Percentiles rank a stretch among this genome's conserved stretches.
Conservation (phyloP, 2,329 filamentous ascomycete genomes). For the Hansfordia pulvinata region DNA sequence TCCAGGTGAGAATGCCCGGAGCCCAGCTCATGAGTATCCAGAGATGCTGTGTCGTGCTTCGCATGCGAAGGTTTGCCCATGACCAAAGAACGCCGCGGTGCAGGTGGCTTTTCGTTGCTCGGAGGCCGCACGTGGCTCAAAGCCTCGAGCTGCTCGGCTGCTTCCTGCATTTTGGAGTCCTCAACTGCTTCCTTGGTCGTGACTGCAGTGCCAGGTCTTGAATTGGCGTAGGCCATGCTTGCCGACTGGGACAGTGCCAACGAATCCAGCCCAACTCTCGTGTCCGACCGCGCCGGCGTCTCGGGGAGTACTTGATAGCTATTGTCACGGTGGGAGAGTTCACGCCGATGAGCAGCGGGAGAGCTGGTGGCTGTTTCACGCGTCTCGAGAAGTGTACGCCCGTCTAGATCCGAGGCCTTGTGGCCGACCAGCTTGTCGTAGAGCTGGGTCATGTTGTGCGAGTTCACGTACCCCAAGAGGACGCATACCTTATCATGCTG, state of each 20-base stretch:
- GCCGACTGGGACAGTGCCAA: slow-evolving; percentile 10
- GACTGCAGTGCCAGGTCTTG: slow-evolving; percentile 14
- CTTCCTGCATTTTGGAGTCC: slow-evolving; percentile 56
- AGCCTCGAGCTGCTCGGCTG: slow-evolving; percentile 52
- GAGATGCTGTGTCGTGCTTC: slow-evolving; percentile 7
- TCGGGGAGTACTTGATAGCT: slow-evolving; percentile 13
- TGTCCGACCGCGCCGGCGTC: slow-evolving; percentile 15
- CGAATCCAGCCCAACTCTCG: slow-evolving; percentile 11
- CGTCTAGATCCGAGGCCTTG: slow-evolving; percentile 25
- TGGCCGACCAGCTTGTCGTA: slow-evolving; percentile 44
- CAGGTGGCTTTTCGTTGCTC: slow-evolving; percentile 26
- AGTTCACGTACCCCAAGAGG: slow-evolving; percentile 51
- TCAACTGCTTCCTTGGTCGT: slow-evolving; percentile 35
- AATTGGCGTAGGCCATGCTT: slow-evolving; percentile 9
- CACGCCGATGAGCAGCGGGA: slow-evolving; percentile 15
- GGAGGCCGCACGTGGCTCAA: slow-evolving; percentile 47
- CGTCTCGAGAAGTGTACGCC: slow-evolving; percentile 40
- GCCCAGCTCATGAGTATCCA: background rate
- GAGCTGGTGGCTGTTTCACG: slow-evolving; percentile 28
- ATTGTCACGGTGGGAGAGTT: slow-evolving; percentile 6
- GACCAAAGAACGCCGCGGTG: no score
- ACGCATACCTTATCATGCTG: slow-evolving; percentile 55
- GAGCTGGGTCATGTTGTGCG: slow-evolving; percentile 52
- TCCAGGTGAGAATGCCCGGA: no score
- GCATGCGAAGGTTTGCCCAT: no score